phyloP scores from a whole-genome alignment of 2,329 filamentous ascomycete genomes.

The Ceratocystis alfenasii region DNA sequence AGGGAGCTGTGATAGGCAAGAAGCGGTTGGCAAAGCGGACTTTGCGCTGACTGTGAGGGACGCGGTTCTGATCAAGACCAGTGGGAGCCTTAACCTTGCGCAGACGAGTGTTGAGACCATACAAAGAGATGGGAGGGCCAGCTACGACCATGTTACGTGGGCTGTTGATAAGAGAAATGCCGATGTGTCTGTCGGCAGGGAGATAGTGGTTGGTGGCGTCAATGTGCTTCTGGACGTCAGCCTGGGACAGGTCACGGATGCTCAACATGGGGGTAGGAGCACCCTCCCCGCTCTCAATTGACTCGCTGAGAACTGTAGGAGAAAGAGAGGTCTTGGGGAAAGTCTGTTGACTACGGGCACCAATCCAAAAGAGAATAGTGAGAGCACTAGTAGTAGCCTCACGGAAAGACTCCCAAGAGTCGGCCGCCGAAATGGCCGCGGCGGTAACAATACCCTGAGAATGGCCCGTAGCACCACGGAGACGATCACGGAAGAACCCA shows the following conservation, averaged over 20 bases:
- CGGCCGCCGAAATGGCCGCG: constrained; percentile 77
- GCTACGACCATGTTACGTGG: constrained; percentile 94
- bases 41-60: constrained; percentile 92
- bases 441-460: constrained; percentile 94
- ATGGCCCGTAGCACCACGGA: constrained; percentile 85
- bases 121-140: constrained; percentile 87
- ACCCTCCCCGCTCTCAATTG: constrained; percentile 88
- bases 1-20: constrained; percentile 91
- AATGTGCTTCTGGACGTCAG: constrained; percentile 90
- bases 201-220: constrained; percentile 95
- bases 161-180: constrained; percentile 92
- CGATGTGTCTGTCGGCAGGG: constrained; percentile 81
- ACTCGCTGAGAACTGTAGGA: constrained; percentile 82
- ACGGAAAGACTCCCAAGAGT: constrained; percentile 86
- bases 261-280: constrained; percentile 93
- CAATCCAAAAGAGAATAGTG: constrained; percentile 97
- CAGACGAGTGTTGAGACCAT: constrained; percentile 87
- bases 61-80: constrained; percentile 87
- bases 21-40: constrained; percentile 94
- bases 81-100: constrained; percentile 96
- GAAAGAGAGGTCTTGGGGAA: constrained; percentile 92
- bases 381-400: constrained; percentile 68
- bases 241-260: constrained; percentile 79
- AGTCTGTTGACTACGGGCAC: constrained; percentile 89
- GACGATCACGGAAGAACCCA: constrained; percentile 70